Conservation (phyloP, 208 protist genomes). For the Wallacemonas sp. region DNA sequence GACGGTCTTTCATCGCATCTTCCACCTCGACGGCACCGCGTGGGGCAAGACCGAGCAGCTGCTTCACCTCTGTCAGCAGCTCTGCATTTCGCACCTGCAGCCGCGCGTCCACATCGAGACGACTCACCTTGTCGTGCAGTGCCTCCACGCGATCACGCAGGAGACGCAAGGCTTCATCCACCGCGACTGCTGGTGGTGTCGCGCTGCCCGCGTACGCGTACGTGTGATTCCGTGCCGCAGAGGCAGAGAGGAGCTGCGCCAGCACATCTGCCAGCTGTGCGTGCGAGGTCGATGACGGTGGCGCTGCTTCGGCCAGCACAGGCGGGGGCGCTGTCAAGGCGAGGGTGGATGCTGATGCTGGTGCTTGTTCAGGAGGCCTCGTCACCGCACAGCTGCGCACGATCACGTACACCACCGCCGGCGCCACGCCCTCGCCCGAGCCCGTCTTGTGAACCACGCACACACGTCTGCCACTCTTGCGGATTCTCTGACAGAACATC, state of each 20-base stretch:
- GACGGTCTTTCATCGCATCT: constrained; percentile 59
- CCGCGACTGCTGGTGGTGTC: no score
- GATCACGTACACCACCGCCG: background rate
- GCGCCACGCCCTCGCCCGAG: no score
- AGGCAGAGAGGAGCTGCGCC: background rate
- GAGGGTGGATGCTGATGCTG: background rate
- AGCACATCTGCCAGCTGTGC: background rate
- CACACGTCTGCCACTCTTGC: background rate
- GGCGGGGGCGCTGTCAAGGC: background rate
- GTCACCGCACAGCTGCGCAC: background rate
- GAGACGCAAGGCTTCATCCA: constrained; percentile 37
- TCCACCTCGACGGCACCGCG: constrained; percentile 37
- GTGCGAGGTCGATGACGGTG: no score
- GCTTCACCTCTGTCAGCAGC: constrained; percentile 57
- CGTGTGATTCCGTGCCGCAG: no score
- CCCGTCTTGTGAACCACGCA: background rate
- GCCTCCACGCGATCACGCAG: constrained; percentile 48
- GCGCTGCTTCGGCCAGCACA: background rate
- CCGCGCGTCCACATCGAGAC: constrained; percentile 49
- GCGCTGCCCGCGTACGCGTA: no score
- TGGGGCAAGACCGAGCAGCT: constrained; percentile 53
- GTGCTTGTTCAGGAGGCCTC: no score
- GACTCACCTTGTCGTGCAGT: constrained; percentile 70
- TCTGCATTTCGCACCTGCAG: constrained; percentile 66
- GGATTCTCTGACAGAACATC: background rate